A percentile compares a stretch with the other conserved stretches of the same genome.
Evolutionary conservation across 441 rosid species (phyloP).

Genomic region (Brassica balearica): DNA sequence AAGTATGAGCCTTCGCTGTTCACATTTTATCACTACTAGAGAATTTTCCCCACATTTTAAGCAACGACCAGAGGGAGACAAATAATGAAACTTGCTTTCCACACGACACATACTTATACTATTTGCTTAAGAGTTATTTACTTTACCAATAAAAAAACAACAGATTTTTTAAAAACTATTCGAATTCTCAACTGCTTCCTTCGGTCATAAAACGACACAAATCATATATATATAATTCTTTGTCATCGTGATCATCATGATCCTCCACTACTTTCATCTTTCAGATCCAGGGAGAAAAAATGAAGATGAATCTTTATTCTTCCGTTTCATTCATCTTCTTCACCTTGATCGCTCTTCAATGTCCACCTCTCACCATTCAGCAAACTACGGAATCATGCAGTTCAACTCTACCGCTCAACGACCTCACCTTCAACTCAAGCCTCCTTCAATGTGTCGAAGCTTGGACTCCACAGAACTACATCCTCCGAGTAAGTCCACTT

Average conservation of each 20-base stretch:
- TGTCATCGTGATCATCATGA: conserved; percentile 29
- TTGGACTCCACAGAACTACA: conserved; percentile 55
- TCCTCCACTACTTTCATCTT: conserved; percentile 36
- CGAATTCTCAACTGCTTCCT: too few species aligned
- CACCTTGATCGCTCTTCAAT: conserved; percentile 35
- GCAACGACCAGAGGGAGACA: too few species aligned
- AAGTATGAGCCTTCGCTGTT: too few species aligned
- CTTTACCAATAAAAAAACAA: background rate
- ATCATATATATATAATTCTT: background rate
- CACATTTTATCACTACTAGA: too few species aligned
- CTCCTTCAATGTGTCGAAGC: conserved; percentile 62
- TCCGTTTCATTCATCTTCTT: conserved; percentile 37
- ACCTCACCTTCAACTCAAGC: conserved; percentile 46
- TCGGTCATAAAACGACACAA: background rate
- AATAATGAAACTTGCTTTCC: too few species aligned
- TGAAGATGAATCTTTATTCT: conserved; percentile 44
- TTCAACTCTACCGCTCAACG: conserved; percentile 52
- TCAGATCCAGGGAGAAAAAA: conserved; percentile 27
- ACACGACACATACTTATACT: too few species aligned
- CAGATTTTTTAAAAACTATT: too few species aligned
- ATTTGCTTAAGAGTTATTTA: too few species aligned
- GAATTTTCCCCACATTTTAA: too few species aligned
- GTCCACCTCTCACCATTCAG: conserved; percentile 35
- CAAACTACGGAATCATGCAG: conserved; percentile 67
- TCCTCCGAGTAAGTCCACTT: conserved; percentile 65